Evolutionary conservation across 768 basidiomycete species (phyloP), one percentile per base, ranked within the genome.

Genomic region (Clavaria fumosa): DNA sequence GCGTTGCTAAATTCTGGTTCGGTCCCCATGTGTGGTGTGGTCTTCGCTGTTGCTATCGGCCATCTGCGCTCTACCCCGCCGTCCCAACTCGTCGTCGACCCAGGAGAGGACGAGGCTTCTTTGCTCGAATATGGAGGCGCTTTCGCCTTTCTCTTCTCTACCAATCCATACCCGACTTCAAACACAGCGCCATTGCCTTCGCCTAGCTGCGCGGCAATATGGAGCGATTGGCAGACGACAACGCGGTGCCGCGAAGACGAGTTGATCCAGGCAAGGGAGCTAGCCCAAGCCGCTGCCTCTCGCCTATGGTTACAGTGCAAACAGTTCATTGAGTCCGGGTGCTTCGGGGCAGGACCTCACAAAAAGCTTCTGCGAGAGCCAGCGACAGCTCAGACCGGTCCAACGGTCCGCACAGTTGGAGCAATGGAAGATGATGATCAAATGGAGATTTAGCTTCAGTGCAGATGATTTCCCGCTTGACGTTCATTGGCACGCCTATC

Each of bases 21-120:
- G 1, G 56, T 88, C 0, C 74, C 80, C 0, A 75, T 85, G 79
- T 60, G 67, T 2, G 80, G 81, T 1, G 70, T 78, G n/a, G 66
- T 80, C 1, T 75, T 75, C 37, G 82, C 83, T 3, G 67, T 78
- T 2, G 59, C 77, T 0, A 61, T 79, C 1, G 72, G 70, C 1
- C 59, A 59, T 10, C 34, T 57, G 4, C 34, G 5, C 17, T 5
- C 39, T 6, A 11, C 5, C 14, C 5, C 22, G 12, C 7, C 11
- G 12, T 31, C 36, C 20, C 19, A 43, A 2, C 40, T 40, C 51
- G 49, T 78, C 10, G 54, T 75, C 2, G 75, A 77, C 49, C 73
- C 75, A 1, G 58, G 51, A 6, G 67, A 64, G 12, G 57, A 59
- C 3, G 67, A 76, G 34, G 49, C 52, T 2, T 36, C 47, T 0